Evolutionary conservation across 257 asterid species (phyloP), one percentile per base, ranked within the genome.

Genomic region (Paraleonurus japonicus): DNA sequence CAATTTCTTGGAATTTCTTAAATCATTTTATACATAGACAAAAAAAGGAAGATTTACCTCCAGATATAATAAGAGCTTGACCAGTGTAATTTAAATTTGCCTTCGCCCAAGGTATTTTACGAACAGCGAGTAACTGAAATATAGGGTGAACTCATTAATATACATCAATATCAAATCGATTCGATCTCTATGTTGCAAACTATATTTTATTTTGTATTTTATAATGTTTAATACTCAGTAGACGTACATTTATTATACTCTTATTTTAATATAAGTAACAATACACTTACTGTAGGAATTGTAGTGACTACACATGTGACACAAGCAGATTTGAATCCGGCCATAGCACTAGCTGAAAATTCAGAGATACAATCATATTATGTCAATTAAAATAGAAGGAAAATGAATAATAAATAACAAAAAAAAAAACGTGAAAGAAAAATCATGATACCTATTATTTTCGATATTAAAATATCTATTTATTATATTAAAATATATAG

Each of bases 11-110:
- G 51, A 43, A 33, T 33, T 33, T 6, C 41, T 6, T 33, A 33
- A 7, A 33, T n/a, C 41, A 33, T 33, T 33, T 33, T 33, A n/a
- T n/a, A n/a, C n/a, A n/a, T n/a, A n/a, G n/a, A n/a, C n/a, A n/a
- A n/a, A n/a, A n/a, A n/a, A n/a, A n/a, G n/a, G n/a, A n/a, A n/a
- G n/a, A n/a, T n/a, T n/a, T n/a, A 76, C 85, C 79, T 43, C 68
- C 65, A 2, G 80, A 79, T 77, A 79, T 75, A 22, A 81, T 75
- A 71, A 85, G 87, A 48, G 88, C 84, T 75, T 81, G 87, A 19
- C 78, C 88, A 13, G 88, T 80, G 68, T 76, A 73, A 30, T 85
- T 83, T 43, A 85, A 19, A 67, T 77, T 79, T 64, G 80, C 75
- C 76, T 77, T 85, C 1, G 85, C 76, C 84, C 88, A 82, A 43